phyloP scores from a whole-genome alignment of 1,139 yeast genomes.

The Yamadazyma friedrichii region DNA sequence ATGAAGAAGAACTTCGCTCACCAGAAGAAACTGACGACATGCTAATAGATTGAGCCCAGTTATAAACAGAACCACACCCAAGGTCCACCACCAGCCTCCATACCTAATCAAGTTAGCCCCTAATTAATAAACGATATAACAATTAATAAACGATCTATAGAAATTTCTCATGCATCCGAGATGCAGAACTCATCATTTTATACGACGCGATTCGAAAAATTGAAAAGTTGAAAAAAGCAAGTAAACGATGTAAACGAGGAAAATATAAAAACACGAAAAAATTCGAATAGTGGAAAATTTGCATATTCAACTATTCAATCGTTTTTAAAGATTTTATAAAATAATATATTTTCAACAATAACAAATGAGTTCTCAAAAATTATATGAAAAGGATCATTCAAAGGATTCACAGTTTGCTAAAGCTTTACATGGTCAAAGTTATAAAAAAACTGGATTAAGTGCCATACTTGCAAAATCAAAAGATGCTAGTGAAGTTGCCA shows the following conservation, averaged over 20 bases:
- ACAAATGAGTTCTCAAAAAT: slow-evolving; percentile 16
- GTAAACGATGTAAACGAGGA: slow-evolving; percentile 6
- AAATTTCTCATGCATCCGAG: no score
- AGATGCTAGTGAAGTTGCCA: slow-evolving; percentile 81
- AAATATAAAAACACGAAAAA: slow-evolving; percentile 7
- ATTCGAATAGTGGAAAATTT: not conserved
- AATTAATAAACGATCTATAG: no score
- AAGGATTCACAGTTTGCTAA: slow-evolving; percentile 69
- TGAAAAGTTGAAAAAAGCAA: not conserved
- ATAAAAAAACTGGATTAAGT: slow-evolving; percentile 64
- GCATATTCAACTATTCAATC: slow-evolving; percentile 2
- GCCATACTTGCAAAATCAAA: slow-evolving; percentile 76
- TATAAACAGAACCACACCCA: no score
- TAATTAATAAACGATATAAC: no score
- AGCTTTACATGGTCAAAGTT: slow-evolving; percentile 81
- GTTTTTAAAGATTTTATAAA: not conserved
- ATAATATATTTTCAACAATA: not conserved
- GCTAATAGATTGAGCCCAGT: no score
- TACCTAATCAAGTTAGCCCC: no score
- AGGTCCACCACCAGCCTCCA: no score
- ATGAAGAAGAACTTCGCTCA: no score
- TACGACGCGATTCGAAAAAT: not conserved
- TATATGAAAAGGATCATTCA: slow-evolving; percentile 39
- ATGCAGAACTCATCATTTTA: not conserved
- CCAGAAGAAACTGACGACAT: no score